Conservation (phyloP, 139 green algal species). For the Volvox reticuliferus region DNA sequence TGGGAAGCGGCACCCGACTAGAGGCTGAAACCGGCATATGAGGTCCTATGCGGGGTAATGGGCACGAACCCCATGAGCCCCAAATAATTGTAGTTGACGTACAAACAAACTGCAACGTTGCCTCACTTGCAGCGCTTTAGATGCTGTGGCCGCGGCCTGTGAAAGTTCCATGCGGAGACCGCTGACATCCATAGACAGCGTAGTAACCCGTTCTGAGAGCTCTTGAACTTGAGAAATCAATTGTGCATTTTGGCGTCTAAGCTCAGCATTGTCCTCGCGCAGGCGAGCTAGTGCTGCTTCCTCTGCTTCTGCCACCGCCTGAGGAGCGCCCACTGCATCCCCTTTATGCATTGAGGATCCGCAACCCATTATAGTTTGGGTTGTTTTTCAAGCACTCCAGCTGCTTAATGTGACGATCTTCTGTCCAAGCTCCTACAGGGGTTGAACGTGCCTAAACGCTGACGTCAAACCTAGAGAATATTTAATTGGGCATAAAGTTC, state of each 20-base stretch:
- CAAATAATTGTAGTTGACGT: no score
- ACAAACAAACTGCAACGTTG: not conserved
- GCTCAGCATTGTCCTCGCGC: slow-evolving; percentile 11
- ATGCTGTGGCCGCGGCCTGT: not conserved
- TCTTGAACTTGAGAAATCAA: slow-evolving; percentile 8
- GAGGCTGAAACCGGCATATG: no score
- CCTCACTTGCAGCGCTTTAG: slow-evolving; percentile 27
- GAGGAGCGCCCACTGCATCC: not conserved
- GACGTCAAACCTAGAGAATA: no score
- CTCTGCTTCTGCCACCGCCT: slow-evolving; percentile 40
- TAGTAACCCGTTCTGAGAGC: not conserved
- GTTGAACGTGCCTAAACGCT: no score
- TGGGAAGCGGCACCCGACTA: no score
- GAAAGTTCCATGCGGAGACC: not conserved
- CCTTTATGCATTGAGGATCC: not conserved
- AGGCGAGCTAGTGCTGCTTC: not conserved
- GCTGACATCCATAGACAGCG: not conserved
- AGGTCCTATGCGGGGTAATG: no score
- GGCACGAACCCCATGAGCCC: no score
- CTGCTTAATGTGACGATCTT: no score
- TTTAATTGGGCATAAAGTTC: no score
- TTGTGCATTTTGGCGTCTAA: slow-evolving; percentile 11
- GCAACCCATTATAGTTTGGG: not conserved
- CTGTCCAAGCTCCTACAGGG: no score
- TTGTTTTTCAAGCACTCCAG: no score